Evolutionary conservation across 78 protist genomes (phyloP).

Genomic region (Cavenderia fasciculata): DNA sequence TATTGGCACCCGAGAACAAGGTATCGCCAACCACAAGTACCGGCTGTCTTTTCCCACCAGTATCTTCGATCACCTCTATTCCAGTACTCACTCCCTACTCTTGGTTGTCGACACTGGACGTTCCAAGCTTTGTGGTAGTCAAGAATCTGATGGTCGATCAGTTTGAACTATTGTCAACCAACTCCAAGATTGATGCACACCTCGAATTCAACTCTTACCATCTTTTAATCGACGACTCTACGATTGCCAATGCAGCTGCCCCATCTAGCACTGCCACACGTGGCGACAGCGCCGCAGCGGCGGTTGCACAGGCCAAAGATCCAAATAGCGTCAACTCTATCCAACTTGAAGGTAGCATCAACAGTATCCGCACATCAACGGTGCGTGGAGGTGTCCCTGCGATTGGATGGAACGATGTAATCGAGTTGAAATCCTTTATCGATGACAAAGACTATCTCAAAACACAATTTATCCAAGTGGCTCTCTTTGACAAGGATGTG

Average conservation of each 20-base stretch:
- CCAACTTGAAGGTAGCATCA: neutral
- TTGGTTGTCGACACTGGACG: slow-evolving; percentile 33
- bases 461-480: slow-evolving; percentile 64
- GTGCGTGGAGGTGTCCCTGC: neutral
- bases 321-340: neutral
- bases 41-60: slow-evolving; percentile 40
- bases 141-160: neutral
- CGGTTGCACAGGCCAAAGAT: too few relatives aligned
- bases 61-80: neutral
- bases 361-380: neutral
- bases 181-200: slow-evolving; percentile 31
- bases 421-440: slow-evolving; percentile 53
- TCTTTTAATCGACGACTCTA: slow-evolving; percentile 16
- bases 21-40: neutral
- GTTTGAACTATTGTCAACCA: slow-evolving; percentile 23
- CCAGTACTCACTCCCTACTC: slow-evolving; percentile 52
- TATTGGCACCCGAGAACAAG: neutral
- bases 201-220: slow-evolving; percentile 58
- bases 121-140: slow-evolving; percentile 40
- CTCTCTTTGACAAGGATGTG: slow-evolving; percentile 21
- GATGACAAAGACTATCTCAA: slow-evolving; percentile 72
- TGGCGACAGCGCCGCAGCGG: too few relatives aligned
- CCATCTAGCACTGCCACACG: too few relatives aligned
- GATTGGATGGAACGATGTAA: slow-evolving; percentile 48
- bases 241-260: too few relatives aligned